Base-by-base conservation (phyloP, 2,329 filamentous ascomycete genomes). In the Ophiostoma ulmi region DNA sequence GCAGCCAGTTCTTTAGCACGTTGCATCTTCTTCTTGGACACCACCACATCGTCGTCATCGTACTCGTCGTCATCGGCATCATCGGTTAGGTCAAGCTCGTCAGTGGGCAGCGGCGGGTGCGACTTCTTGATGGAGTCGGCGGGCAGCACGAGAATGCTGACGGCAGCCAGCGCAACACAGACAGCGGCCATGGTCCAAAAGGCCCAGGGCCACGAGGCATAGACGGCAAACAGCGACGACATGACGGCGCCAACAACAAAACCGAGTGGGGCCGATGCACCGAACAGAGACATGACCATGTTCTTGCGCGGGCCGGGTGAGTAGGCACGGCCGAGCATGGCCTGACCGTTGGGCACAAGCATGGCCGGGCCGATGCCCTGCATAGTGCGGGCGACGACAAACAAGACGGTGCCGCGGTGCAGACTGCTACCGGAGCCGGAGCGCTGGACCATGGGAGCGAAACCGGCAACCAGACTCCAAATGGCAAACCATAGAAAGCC, bases 291-390 rank as follows among this genome's bases (percentile, higher is more conserved):
- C 73, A 91, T 89, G 0, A 86, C 82, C 79, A 90, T 85, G 67
- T 86, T 83, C 77, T 90, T 90, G 71, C 83, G 81, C 69, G 78
- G 80, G 0, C 88, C 88, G 0, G 85, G 85, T 0, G 81, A 78
- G 73, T 89, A 90, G 0, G 84, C 82, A 0, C 80, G 80, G 1
- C 87, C 88, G 0, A 91, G 77, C 14, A 92, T 81, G 2, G 88
- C 88, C 31, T 91, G 78, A 0, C 82, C 87, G 73, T 90, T 91
- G 0, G 90, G 89, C 35, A 91, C 79, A 13, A 84, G 79, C 44
- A 91, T 80, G 0, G 88, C 87, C 0, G 87, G 86, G 0, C 89
- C 90, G 22, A 89, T 81, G 26, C 76, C 76, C 69, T 77, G 76
- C 72, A 77, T 63, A 14, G 75, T 75, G 3, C 76, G 73, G 22